phyloP scores from a whole-genome alignment of 805 yeast species.

The Saccharomyces paradoxus region DNA sequence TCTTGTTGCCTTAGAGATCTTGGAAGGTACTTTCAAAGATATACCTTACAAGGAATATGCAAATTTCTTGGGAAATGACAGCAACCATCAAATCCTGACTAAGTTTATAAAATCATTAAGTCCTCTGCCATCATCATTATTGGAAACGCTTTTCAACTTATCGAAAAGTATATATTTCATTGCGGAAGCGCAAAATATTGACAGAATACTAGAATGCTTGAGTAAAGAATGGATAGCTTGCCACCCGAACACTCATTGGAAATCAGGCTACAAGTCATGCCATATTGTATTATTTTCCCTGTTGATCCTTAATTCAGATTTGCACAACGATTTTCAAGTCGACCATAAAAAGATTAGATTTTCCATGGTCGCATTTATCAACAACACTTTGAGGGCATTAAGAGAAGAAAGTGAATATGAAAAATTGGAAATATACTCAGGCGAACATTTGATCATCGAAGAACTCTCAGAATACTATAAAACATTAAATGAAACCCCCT shows the following conservation, averaged over 20 bases:
- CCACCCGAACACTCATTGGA: conserved; percentile 38
- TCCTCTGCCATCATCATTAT: conserved; percentile 43
- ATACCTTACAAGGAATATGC: conserved; percentile 37
- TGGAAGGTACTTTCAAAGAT: conserved; percentile 24
- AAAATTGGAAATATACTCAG: conserved; percentile 6
- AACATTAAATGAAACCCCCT: conserved; percentile 13
- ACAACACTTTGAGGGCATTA: conserved; percentile 44
- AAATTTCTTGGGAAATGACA: conserved; percentile 32
- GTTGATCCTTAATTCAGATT: conserved; percentile 66
- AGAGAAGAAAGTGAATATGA: conserved; percentile 17
- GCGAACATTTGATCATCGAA: conserved; percentile 8
- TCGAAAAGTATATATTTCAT: conserved; percentile 63
- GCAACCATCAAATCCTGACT: conserved; percentile 24
- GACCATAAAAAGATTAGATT: conserved; percentile 33
- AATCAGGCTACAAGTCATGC: conserved; percentile 49
- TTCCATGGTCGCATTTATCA: conserved; percentile 37
- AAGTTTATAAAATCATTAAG: conserved; percentile 34
- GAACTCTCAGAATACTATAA: conserved; percentile 20
- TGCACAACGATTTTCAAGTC: conserved; percentile 44
- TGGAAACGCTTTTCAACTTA: conserved; percentile 48
- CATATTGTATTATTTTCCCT: conserved; percentile 67
- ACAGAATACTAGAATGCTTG: conserved; percentile 60
- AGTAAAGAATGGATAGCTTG: conserved; percentile 52
- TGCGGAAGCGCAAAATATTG: conserved; percentile 79
- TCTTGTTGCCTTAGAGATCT: conserved; percentile 29